A percentile compares a stretch with the other conserved stretches of the same genome.
These are phyloP conservation scores for Hemileia vastatrix DNA, from an alignment of 1,284 basidiomycete species.

Conservation along the genomic window DNA sequence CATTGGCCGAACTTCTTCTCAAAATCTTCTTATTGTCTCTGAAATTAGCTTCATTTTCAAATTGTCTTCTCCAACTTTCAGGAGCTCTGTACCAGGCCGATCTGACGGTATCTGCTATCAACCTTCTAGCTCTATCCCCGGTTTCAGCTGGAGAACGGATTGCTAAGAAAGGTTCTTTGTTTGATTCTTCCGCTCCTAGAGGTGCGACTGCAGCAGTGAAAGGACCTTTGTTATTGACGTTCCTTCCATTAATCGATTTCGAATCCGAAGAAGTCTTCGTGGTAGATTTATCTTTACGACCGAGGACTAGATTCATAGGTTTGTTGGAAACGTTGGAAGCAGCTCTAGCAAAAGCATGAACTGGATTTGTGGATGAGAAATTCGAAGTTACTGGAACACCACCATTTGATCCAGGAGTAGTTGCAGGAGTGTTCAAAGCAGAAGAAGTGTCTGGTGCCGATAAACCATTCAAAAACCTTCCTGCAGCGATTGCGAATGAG, in stretches of 20 bases:
- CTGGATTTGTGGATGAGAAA: constrained; percentile 29
- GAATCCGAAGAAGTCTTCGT: background rate
- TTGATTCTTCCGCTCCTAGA: constrained; percentile 29
- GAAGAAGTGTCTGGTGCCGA: constrained; percentile 32
- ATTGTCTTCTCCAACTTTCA: constrained; percentile 38
- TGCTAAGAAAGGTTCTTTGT: constrained; percentile 36
- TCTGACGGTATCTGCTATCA: constrained; percentile 39
- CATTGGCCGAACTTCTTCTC: constrained; percentile 25
- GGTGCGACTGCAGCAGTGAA: constrained; percentile 35
- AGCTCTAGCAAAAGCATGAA: constrained; percentile 33
- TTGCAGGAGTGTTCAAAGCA: constrained; percentile 38
- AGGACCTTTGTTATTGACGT: constrained; percentile 19
- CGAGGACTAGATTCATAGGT: constrained; percentile 29
- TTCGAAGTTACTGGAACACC: constrained; percentile 27
- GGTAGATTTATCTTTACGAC: constrained; percentile 20
- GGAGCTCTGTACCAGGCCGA: constrained; percentile 39
- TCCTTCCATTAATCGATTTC: background rate
- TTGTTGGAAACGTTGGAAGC: constrained; percentile 27
- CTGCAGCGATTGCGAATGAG: constrained; percentile 27
- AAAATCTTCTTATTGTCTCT: background rate
- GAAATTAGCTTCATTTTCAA: constrained; percentile 25
- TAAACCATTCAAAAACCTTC: constrained; percentile 35
- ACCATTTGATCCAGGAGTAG: constrained; percentile 30
- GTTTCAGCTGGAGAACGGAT: constrained; percentile 37
- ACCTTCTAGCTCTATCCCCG: constrained; percentile 33